Base-by-base conservation (phyloP, 306 rosid species). In the Bauhinia variegata region DNA sequence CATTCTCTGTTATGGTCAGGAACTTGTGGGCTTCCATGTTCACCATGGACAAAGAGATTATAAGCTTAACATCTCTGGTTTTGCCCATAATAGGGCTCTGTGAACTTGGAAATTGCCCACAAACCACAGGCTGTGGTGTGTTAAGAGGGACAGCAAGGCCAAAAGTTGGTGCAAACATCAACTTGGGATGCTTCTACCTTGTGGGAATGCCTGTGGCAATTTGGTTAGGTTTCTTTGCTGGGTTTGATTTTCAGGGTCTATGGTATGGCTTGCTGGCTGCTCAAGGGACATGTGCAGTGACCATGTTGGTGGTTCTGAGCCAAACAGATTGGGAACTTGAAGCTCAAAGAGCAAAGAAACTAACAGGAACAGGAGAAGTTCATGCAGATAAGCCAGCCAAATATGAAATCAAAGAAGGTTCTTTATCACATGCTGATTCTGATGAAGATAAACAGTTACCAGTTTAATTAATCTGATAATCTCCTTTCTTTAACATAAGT, bases 101-200 rank as follows among this genome's bases (percentile, higher is more conserved):
- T 60, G 98, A 92, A 79, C 80, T 92, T 0, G 98, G 98, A 11
- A 92, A 92, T 30, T 92, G 96, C 49, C 98, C 98, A 2, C 98
- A 92, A 56, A 92, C 98, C n/a, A 86, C 98, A 5, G 98, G 98
- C 1, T 92, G 98, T 58, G 98, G 98, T 5, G 96, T 89, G 2
- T 62, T 92, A 6, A 83, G 98, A 65, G 98, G 98, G 4, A 87
- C 91, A 1, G 98, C 98, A 13, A 78, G 98, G 81, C 96, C 96
- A 5, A 88, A 84, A 71, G 84, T 85, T 3, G 98, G 91, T 7
- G 98, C 98, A 1, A 76, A 88, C 18, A 84, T 92, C 42, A 92
- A 92, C 78, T 51, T 92, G 73, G 87, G 96, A 1, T 87, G 98
- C 59, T 92, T 92, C 53, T 92, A 92, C 71, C 64, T 87, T 11